phyloP scores from a whole-genome alignment of 2,329 filamentous ascomycete genomes.

The Aurifilum marmelostoma region DNA sequence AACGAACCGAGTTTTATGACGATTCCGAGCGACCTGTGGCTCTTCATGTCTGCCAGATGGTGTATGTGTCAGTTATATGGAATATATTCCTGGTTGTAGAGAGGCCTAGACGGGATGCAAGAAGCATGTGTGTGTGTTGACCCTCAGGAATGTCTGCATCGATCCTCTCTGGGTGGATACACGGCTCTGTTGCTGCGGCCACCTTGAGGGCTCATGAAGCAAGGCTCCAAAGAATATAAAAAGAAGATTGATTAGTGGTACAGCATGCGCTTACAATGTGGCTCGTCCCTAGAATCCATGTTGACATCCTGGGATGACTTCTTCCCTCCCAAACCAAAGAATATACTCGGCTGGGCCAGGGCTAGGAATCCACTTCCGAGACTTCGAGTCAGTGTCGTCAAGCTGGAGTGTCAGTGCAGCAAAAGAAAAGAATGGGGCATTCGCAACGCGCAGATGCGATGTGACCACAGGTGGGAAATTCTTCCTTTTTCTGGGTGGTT shows the following conservation, averaged over 20 bases:
- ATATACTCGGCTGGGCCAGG: background rate
- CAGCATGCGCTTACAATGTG: constrained; percentile 26
- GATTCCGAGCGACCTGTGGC: constrained; percentile 68
- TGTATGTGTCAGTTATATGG: constrained; percentile 28
- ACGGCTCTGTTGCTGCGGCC: background rate
- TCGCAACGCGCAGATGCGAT: constrained; percentile 12
- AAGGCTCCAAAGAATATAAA: background rate
- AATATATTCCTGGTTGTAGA: background rate
- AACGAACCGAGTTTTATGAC: constrained; percentile 84
- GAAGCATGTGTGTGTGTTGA: background rate
- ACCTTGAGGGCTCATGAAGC: background rate
- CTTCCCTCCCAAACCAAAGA: background rate
- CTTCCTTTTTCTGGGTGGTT: background rate
- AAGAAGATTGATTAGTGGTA: constrained; percentile 3
- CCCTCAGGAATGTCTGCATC: no score
- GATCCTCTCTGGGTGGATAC: background rate
- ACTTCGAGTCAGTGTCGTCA: background rate
- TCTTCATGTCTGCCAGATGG: constrained; percentile 62
- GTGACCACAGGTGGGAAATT: background rate
- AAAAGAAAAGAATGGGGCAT: background rate
- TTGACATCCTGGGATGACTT: constrained; percentile 20
- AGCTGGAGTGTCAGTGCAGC: background rate
- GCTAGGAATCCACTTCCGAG: background rate
- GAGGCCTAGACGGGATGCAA: constrained; percentile 17
- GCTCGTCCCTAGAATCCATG: constrained; percentile 27